Percentiles rank a stretch among this genome's conserved stretches.
Conservation (phyloP, 2,329 filamentous ascomycete genomes). For the Colletotrichum godetiae region DNA sequence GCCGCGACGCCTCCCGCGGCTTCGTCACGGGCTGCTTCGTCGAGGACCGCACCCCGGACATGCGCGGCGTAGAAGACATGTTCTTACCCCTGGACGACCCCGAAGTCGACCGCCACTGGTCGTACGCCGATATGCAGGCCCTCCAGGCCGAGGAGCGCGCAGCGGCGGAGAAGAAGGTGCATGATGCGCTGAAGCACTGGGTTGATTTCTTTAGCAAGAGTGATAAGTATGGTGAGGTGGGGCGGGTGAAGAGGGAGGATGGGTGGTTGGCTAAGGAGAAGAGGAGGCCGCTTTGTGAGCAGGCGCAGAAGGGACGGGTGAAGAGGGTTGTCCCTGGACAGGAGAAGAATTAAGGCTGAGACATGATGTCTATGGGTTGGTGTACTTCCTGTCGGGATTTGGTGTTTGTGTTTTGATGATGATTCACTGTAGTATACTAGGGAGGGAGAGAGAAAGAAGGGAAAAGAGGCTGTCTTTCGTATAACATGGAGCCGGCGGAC, state of each 20-base stretch:
- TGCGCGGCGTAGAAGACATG: slow-evolving; percentile 89
- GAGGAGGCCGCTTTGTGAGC: slow-evolving; percentile 74
- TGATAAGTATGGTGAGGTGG: slow-evolving; percentile 85
- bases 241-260: slow-evolving; percentile 73
- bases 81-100: slow-evolving; percentile 76
- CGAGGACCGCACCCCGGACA: slow-evolving; percentile 84
- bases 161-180: slow-evolving; percentile 72
- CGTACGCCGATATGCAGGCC: slow-evolving; percentile 62
- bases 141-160: slow-evolving; percentile 72
- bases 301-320: slow-evolving; percentile 69
- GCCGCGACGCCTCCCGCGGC: slow-evolving; percentile 85
- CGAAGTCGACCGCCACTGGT: slow-evolving; percentile 69
- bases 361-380: not conserved
- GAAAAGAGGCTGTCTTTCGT: no score
- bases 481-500: no score
- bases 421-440: no score
- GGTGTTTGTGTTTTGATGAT: not conserved
- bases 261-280: slow-evolving; percentile 72
- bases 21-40: slow-evolving; percentile 95
- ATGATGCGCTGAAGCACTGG: slow-evolving; percentile 82
- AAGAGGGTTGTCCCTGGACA: slow-evolving; percentile 69
- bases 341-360: slow-evolving; percentile 27
- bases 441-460: no score
- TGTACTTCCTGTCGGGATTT: not conserved
- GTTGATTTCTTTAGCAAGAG: slow-evolving; percentile 83